A percentile compares a stretch with the other conserved stretches of the same genome.
These are phyloP conservation scores for Corniculantispora saksenae DNA, from an alignment of 2,329 filamentous ascomycete genomes.

Conservation along the genomic window DNA sequence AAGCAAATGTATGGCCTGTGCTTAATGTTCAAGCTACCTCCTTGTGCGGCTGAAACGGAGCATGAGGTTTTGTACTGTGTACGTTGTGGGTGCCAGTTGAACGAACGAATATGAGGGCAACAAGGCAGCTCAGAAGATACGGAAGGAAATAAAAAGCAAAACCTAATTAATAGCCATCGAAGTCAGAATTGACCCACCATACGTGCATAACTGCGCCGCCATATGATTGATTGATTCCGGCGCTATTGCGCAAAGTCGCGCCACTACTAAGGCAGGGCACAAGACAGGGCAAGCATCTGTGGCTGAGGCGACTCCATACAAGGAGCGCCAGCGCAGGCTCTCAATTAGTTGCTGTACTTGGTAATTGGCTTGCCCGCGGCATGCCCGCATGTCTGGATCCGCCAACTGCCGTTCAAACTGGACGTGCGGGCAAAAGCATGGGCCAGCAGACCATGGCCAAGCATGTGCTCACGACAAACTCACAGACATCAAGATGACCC, in stretches of 20 bases:
- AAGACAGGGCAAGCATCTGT: neutral
- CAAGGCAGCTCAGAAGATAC: neutral
- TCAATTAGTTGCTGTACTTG: neutral
- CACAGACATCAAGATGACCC: neutral
- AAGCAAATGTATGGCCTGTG: neutral
- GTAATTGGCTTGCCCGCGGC: neutral
- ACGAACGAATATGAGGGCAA: neutral
- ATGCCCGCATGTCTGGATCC: neutral
- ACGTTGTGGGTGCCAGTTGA: neutral
- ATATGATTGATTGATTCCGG: constrained; percentile 5
- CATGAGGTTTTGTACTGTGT: neutral
- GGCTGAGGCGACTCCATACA: neutral
- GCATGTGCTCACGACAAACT: neutral
- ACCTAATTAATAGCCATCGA: neutral
- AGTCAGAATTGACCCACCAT: constrained; percentile 11
- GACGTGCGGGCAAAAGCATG: neutral
- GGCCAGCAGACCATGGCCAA: neutral
- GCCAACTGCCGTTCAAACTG: constrained; percentile 7
- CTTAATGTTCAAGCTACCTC: neutral
- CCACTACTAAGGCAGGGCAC: constrained; percentile 4
- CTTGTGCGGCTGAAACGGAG: neutral
- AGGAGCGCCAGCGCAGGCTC: neutral
- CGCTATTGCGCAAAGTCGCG: constrained; percentile 2
- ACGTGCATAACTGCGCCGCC: neutral
- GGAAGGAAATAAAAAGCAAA: neutral